phyloP scores from a whole-genome alignment of 2,329 filamentous ascomycete genomes.

The Penicillium carneum region DNA sequence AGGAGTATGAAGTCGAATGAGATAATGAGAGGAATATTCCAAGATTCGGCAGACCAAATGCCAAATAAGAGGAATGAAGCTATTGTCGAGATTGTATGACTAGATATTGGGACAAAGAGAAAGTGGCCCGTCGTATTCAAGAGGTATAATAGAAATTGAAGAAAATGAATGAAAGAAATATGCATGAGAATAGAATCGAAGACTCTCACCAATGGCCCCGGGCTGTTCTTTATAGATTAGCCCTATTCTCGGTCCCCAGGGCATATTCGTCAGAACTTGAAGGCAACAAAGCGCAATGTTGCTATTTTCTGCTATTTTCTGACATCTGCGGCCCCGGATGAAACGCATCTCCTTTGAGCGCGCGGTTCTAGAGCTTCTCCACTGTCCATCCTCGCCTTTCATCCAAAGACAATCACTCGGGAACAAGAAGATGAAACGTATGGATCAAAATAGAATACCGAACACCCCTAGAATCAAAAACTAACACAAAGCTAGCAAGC shows the following conservation, averaged over 20 bases:
- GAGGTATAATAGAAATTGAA: constrained; percentile 17
- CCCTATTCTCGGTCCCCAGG: not conserved
- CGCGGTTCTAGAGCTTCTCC: constrained; percentile 23
- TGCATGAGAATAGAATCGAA: constrained; percentile 20
- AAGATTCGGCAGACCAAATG: constrained; percentile 30
- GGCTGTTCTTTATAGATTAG: constrained; percentile 26
- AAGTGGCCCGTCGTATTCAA: not conserved
- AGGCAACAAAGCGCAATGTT: constrained; percentile 22
- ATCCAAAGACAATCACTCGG: constrained; percentile 21
- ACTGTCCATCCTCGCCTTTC: constrained; percentile 19
- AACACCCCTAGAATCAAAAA: not conserved
- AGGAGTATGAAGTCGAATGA: not conserved
- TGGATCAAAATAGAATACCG: constrained; percentile 21
- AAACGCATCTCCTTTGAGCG: constrained; percentile 26
- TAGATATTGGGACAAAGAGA: constrained; percentile 15
- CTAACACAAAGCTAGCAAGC: not conserved
- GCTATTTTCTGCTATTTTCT: constrained; percentile 28
- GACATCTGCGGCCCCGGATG: constrained; percentile 18
- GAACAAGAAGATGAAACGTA: constrained; percentile 29
- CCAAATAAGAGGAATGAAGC: constrained; percentile 9
- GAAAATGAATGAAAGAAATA: constrained; percentile 22
- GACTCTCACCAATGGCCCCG: constrained; percentile 1
- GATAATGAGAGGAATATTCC: not conserved
- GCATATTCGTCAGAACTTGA: not conserved
- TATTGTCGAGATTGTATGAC: constrained; percentile 20